These are phyloP conservation scores for Citrus medica DNA, from an alignment of 345 rosid species.

Conservation along the genomic window DNA sequence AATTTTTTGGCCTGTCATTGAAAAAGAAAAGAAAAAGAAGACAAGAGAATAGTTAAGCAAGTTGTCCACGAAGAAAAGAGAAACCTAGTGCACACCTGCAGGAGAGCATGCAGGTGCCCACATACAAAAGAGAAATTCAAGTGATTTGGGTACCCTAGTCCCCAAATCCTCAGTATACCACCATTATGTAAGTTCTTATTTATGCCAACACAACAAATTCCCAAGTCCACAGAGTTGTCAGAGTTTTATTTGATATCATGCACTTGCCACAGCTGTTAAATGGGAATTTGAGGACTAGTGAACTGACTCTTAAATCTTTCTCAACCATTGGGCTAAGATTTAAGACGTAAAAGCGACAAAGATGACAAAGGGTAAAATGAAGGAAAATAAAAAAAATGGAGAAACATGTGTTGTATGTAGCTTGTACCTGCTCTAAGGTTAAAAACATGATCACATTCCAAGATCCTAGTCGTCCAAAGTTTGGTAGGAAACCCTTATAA, in stretches of 20 bases:
- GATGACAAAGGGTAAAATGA: not conserved
- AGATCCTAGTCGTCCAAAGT: slow-evolving; percentile 94
- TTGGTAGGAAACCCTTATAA: slow-evolving; percentile 92
- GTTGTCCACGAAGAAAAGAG: not conserved
- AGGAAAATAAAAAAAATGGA: not conserved
- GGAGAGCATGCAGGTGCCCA: not conserved
- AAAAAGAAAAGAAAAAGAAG: not conserved
- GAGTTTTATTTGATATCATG: not conserved
- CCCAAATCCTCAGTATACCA: too few species aligned
- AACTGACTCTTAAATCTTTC: not conserved
- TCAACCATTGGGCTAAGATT: not conserved
- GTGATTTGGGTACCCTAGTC: too few species aligned
- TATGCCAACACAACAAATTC: not conserved
- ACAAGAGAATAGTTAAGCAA: not conserved
- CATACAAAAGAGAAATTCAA: too few species aligned
- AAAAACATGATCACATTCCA: slow-evolving; percentile 98
- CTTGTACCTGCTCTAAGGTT: slow-evolving; percentile 87
- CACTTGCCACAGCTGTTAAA: not conserved
- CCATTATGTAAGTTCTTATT: not conserved
- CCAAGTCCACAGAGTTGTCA: not conserved
- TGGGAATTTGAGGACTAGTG: not conserved
- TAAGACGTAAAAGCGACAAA: too few species aligned
- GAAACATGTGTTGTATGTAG: not conserved
- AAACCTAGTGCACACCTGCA: not conserved
- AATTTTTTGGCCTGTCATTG: slow-evolving; percentile 58